Evolutionary conservation across 805 yeast species (phyloP), one percentile per base, ranked within the genome.

Genomic region (Kodamaea kaohsiungensis): DNA sequence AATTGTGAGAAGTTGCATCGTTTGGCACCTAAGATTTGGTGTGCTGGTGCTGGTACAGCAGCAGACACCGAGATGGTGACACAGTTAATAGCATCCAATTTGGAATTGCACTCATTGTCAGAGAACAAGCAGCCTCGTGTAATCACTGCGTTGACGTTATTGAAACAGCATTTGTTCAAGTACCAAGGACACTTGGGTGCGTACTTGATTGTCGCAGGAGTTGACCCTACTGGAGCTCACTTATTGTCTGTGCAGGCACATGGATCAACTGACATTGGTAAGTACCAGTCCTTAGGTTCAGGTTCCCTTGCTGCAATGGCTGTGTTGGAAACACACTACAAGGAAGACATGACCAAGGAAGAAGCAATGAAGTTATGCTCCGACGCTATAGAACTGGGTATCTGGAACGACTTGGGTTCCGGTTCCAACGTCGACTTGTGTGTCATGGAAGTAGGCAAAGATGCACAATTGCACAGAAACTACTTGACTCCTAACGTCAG

Each of bases 21-120:
- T 62, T 80, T 92, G 60, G 82, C 97, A 6, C 97, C 98, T 8
- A 83, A 81, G 66, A 91, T 92, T 68, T 93, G 98, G 98, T 93
- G 99, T 85, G 99, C 99, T 51, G 99, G 99, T 65, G 99, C 99
- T 2, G 99, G 99, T 71, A 95, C 99, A n/a, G 99, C 99, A 30
- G 98, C 99, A 7, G 99, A 95, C 70, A 95, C 98, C 10, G 98
- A 95, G 71, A 91, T 91, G 85, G 98, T 95, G 40, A 95, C 99
- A 4, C 97, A 91, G 71, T 79, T 95, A 66, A 91, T 91, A 61
- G 84, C 91, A 38, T 89, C 97, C 39, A 92, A 93, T 69, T 77
- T 95, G 59, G 99, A 95, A 73, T 78, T 95, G 57, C 99, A 93
- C 71, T 79, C 96, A 7, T 77, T 91, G 73, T 85, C 88, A 63